Evolutionary conservation across 768 basidiomycete species (phyloP).

Genomic region (Ephemerocybe angulata): DNA sequence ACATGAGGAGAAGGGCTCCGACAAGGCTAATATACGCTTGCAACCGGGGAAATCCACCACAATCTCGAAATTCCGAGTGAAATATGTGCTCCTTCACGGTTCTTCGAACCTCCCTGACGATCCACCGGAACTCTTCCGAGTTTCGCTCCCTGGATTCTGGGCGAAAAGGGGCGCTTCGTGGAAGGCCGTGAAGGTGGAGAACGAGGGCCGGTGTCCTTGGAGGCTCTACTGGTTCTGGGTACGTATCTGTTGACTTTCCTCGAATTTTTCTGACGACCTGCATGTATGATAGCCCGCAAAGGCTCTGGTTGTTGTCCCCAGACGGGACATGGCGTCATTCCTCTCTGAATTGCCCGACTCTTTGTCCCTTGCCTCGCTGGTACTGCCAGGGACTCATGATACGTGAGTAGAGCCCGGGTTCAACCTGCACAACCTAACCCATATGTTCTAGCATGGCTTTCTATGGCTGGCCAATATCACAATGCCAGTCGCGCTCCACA

Average conservation of each 20-base stretch:
- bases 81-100: neutral
- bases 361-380: conserved; percentile 65
- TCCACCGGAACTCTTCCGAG: conserved; percentile 21
- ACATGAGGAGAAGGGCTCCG: neutral
- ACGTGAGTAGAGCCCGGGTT: conserved; percentile 41
- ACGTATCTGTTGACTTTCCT: conserved; percentile 15
- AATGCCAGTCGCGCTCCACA: conserved; percentile 70
- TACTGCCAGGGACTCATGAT: conserved; percentile 77
- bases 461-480: conserved; percentile 81
- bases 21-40: neutral
- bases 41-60: conserved; percentile 7
- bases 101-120: conserved; percentile 1
- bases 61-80: neutral
- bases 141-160: conserved; percentile 26
- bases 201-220: conserved; percentile 47
- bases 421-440: neutral
- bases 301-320: conserved; percentile 55
- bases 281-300: conserved; percentile 26
- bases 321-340: conserved; percentile 54
- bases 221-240: conserved; percentile 54
- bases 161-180: conserved; percentile 38
- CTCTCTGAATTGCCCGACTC: conserved; percentile 60
- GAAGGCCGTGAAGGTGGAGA: conserved; percentile 38
- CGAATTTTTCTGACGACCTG: neutral
- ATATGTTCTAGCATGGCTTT: conserved; percentile 61